phyloP scores from a whole-genome alignment of 805 yeast genomes.

The Ogataea trehaloabstinens region DNA sequence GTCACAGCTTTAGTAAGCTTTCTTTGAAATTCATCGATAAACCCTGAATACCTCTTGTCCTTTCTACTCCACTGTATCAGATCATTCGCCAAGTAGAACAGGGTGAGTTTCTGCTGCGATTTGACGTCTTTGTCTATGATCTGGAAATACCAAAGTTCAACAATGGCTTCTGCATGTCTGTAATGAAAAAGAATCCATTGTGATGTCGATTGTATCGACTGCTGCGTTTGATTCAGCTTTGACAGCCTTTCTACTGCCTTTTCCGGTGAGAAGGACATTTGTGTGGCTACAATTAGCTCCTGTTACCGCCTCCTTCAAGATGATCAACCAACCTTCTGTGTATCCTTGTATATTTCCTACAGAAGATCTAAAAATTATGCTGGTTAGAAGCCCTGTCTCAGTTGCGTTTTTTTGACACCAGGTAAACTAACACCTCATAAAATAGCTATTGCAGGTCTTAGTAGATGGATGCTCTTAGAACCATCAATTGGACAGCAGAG shows the following conservation, averaged over 20 bases:
- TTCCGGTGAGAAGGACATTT: constrained; percentile 52
- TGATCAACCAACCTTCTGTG: not conserved
- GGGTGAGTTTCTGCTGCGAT: constrained; percentile 42
- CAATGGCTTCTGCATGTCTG: constrained; percentile 52
- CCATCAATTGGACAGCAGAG: too few relatives aligned
- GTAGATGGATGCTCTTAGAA: too few relatives aligned
- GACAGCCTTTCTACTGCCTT: constrained; percentile 46
- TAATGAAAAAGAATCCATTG: constrained; percentile 72
- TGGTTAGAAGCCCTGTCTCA: too few relatives aligned
- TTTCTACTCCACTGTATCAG: constrained; percentile 76
- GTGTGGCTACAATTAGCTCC: too few relatives aligned
- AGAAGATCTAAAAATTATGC: too few relatives aligned
- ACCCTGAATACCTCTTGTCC: constrained; percentile 52
- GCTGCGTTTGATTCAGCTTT: constrained; percentile 58
- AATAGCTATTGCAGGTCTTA: too few relatives aligned
- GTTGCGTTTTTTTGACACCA: too few relatives aligned
- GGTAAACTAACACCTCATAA: too few relatives aligned
- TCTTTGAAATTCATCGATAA: constrained; percentile 53
- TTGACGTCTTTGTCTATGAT: constrained; percentile 10
- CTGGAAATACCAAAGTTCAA: constrained; percentile 46
- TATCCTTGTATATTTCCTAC: not conserved
- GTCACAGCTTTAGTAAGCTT: constrained; percentile 44
- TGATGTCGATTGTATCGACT: constrained; percentile 68
- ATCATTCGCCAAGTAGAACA: constrained; percentile 75
- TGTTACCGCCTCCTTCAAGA: not conserved